A percentile compares a stretch with the other conserved stretches of the same genome.
Evolutionary conservation across 768 basidiomycete species (phyloP).

Genomic region (Cystobasidiopsis lactophilus): DNA sequence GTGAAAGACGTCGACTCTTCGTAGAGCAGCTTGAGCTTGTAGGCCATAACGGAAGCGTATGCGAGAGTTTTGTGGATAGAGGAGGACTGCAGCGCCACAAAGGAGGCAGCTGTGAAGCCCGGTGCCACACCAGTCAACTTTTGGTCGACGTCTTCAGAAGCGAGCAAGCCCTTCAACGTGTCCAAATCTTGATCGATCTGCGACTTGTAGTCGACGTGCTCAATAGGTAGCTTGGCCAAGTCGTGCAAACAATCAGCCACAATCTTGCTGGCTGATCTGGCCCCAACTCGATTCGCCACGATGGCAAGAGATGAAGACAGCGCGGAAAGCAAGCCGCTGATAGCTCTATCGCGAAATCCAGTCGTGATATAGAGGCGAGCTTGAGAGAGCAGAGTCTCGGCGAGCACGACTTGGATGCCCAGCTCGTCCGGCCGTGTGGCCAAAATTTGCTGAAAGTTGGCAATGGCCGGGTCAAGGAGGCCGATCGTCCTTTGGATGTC

Average conservation of each 20-base stretch:
- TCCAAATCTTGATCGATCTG: neutral
- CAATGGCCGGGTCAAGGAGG: slow-evolving; percentile 50
- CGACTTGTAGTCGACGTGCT: neutral
- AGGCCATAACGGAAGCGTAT: slow-evolving; percentile 21
- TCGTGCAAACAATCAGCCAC: slow-evolving; percentile 52
- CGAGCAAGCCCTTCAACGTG: slow-evolving; percentile 5
- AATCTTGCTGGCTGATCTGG: slow-evolving; percentile 56
- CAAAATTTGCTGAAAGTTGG: slow-evolving; percentile 38
- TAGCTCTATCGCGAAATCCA: slow-evolving; percentile 55
- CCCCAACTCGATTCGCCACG: slow-evolving; percentile 37
- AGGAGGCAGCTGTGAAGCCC: slow-evolving; percentile 3
- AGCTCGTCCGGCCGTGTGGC: slow-evolving; percentile 39
- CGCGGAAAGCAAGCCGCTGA: slow-evolving; percentile 45
- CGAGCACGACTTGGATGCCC: slow-evolving; percentile 48
- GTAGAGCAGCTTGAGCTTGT: slow-evolving; percentile 18
- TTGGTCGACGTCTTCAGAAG: slow-evolving; percentile 11
- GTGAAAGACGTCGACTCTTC: slow-evolving; percentile 32
- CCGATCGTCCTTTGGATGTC: slow-evolving; percentile 63
- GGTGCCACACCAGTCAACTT: slow-evolving; percentile 8
- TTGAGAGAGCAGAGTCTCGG: slow-evolving; percentile 46
- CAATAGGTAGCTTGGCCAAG: slow-evolving; percentile 30
- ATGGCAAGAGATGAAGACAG: slow-evolving; percentile 33
- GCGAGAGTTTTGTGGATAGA: slow-evolving; percentile 3
- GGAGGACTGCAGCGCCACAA: neutral
- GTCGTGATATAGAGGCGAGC: slow-evolving; percentile 41